phyloP scores from a whole-genome alignment of 192 early-diverging fungal species.

The Spizellomyces punctatus region DNA sequence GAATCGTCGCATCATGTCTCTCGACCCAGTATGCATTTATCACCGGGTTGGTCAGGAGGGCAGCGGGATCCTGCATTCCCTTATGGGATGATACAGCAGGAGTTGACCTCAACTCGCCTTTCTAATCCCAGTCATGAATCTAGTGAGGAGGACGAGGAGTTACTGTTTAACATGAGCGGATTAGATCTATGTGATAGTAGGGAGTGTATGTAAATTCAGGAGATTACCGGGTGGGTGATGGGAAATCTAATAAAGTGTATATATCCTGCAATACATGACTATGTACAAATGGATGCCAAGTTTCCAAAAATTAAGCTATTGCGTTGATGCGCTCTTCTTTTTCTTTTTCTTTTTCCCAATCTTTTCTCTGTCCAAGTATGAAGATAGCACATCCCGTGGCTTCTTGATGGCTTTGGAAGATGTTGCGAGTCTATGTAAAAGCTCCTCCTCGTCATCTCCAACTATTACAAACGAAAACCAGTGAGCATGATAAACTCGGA shows the following conservation, averaged over 20 bases:
- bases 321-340: background rate
- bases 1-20: background rate
- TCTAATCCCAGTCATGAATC: background rate
- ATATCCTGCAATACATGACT: too few species aligned
- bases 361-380: slow-evolving; percentile 12
- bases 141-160: slow-evolving; percentile 40
- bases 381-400: background rate
- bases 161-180: slow-evolving; percentile 45
- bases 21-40: background rate
- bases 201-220: background rate
- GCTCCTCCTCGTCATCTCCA: slow-evolving; percentile 11
- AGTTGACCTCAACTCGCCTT: background rate
- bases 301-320: too few species aligned
- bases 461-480: background rate
- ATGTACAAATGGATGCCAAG: too few species aligned
- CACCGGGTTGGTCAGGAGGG: background rate
- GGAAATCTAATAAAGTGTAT: too few species aligned
- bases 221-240: too few species aligned
- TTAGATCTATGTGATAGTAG: slow-evolving; percentile 29
- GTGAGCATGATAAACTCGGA: background rate
- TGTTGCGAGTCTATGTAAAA: slow-evolving; percentile 2
- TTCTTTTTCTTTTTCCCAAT: slow-evolving; percentile 17
- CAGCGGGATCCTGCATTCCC: background rate
- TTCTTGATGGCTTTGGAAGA: slow-evolving; percentile 15
- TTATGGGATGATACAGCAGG: background rate